phyloP scores from a whole-genome alignment of 768 basidiomycete genomes.

The Phaeotremella fagi region DNA sequence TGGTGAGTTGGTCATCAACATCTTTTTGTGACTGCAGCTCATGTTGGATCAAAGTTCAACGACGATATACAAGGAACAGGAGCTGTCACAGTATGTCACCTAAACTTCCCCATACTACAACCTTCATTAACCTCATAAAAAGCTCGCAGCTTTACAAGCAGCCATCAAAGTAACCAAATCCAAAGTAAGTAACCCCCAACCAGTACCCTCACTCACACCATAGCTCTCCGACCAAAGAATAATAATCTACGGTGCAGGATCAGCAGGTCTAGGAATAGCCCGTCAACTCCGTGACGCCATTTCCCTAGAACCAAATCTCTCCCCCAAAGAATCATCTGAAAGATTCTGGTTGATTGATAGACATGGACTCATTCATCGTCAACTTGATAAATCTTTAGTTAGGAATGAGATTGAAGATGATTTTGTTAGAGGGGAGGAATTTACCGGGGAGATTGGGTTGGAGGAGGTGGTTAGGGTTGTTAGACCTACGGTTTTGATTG shows the following conservation, averaged over 20 bases:
- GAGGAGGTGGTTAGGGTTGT: slow-evolving; percentile 67
- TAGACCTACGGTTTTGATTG: slow-evolving; percentile 77
- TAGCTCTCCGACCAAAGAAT: slow-evolving; percentile 69
- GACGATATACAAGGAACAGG: slow-evolving; percentile 63
- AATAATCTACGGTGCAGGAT: slow-evolving; percentile 69
- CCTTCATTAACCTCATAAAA: not conserved
- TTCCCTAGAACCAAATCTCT: slow-evolving; percentile 52
- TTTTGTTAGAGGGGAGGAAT: slow-evolving; percentile 55
- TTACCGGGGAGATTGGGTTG: slow-evolving; percentile 50
- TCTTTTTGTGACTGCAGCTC: not conserved
- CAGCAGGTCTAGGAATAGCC: slow-evolving; percentile 66
- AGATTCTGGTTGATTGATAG: slow-evolving; percentile 71
- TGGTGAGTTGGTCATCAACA: slow-evolving; percentile 2
- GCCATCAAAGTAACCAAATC: slow-evolving; percentile 53
- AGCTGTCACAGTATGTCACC: slow-evolving; percentile 41
- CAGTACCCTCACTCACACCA: not conserved
- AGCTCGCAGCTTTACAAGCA: slow-evolving; percentile 45
- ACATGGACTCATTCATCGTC: slow-evolving; percentile 59
- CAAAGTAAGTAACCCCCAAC: slow-evolving; percentile 53
- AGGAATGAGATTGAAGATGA: slow-evolving; percentile 53
- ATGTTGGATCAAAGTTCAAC: slow-evolving; percentile 54
- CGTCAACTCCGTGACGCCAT: slow-evolving; percentile 73
- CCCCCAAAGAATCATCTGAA: slow-evolving; percentile 58
- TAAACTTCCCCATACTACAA: not conserved
- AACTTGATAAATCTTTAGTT: slow-evolving; percentile 50